A percentile compares a stretch with the other conserved stretches of the same genome.
phyloP scores from a whole-genome alignment of 163 green algal species.

The Coccomyxa subellipsoidea region DNA sequence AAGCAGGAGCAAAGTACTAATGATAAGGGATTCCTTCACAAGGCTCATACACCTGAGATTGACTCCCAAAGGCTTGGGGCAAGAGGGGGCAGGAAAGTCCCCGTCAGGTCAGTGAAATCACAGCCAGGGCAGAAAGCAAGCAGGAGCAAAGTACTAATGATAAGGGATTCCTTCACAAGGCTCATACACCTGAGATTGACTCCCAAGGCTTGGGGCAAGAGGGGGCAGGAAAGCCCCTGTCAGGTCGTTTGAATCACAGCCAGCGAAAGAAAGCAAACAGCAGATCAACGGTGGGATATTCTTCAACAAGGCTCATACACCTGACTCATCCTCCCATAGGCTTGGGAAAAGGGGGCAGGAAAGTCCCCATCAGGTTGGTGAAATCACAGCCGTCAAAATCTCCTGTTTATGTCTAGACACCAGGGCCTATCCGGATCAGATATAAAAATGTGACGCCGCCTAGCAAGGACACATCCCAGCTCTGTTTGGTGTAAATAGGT shows the following conservation, averaged over 20 bases:
- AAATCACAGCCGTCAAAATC: background rate
- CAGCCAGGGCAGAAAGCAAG: no score
- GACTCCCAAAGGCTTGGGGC: background rate
- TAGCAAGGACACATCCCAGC: background rate
- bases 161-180: no score
- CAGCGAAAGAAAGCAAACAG: background rate
- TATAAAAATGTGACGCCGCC: no score
- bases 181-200: no score
- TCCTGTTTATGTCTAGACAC: no score
- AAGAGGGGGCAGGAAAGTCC: background rate
- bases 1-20: background rate
- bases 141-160: no score
- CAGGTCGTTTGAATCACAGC: slow-evolving; percentile 6
- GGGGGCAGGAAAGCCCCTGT: background rate
- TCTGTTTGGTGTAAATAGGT: background rate
- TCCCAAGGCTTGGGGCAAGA: background rate
- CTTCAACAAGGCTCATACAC: no score
- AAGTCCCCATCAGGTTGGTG: no score
- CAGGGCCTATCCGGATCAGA: no score
- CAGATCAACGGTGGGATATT: no score
- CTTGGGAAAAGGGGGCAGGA: background rate
- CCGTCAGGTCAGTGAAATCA: background rate
- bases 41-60: background rate
- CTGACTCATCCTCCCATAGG: background rate
- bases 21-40: background rate